These are phyloP conservation scores for Talaromyces liani DNA, from an alignment of 495 filamentous ascomycete genomes.

Conservation along the genomic window DNA sequence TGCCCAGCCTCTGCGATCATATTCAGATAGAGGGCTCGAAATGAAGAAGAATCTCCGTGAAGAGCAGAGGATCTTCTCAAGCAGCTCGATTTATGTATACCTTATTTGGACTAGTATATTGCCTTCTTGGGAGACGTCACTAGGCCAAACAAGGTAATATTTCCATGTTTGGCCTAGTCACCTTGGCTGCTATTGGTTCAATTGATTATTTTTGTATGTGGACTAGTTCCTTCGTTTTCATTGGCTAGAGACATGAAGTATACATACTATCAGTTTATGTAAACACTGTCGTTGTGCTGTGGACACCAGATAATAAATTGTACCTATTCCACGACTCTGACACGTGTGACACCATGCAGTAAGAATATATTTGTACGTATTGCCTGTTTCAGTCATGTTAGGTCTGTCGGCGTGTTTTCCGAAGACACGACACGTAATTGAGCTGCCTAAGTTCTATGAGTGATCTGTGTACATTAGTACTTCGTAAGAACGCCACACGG, in stretches of 20 bases:
- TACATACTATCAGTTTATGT: neutral
- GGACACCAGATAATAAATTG: too few species aligned
- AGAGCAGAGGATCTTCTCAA: neutral
- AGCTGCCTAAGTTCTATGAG: neutral
- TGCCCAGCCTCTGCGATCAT: too few species aligned
- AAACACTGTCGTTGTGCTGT: too few species aligned
- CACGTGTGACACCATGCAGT: too few species aligned
- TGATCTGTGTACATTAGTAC: neutral
- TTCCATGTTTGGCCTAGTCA: neutral
- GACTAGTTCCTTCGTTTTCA: neutral
- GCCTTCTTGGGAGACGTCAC: neutral
- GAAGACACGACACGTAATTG: neutral
- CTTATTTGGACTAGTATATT: neutral
- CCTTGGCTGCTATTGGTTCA: too few species aligned
- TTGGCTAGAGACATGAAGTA: neutral
- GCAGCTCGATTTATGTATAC: neutral
- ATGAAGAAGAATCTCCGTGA: neutral
- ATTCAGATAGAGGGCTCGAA: neutral
- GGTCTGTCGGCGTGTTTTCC: neutral
- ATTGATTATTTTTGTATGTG: neutral
- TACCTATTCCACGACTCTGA: too few species aligned
- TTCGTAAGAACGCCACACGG: neutral
- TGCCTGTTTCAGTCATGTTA: neutral
- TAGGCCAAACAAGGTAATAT: neutral
- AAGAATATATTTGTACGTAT: too few species aligned